Percentiles rank a stretch among this genome's conserved stretches.
phyloP scores from a whole-genome alignment of 2,329 filamentous ascomycete species.

The Alternaria metachromatica region DNA sequence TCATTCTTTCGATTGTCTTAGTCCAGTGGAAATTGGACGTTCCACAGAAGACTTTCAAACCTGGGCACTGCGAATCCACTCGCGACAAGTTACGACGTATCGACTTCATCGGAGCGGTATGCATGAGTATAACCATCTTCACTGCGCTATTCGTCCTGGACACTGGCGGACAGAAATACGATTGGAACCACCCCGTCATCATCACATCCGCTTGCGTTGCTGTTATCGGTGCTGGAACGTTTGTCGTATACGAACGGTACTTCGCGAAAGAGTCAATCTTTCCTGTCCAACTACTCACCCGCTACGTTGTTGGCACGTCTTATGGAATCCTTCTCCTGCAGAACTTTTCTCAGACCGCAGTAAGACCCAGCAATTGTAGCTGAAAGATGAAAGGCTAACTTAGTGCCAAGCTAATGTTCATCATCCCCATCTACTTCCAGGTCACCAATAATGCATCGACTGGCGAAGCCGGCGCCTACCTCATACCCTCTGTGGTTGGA shows the following conservation, averaged over 20 bases:
- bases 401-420: not conserved
- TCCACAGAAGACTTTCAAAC: not conserved
- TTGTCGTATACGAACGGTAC: not conserved
- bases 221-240: not conserved
- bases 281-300: slow-evolving; percentile 35
- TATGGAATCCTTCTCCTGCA: slow-evolving; percentile 60
- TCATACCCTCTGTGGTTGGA: slow-evolving; percentile 71
- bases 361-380: slow-evolving; percentile 50
- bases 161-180: not conserved
- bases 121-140: not conserved
- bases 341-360: not conserved
- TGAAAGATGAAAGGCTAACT: slow-evolving; percentile 55
- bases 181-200: not conserved
- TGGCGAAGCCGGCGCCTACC: slow-evolving; percentile 64
- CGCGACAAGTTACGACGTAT: not conserved
- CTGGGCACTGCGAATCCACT: not conserved
- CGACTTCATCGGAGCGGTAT: not conserved
- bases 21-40: not conserved
- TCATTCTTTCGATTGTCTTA: not conserved
- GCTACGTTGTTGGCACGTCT: slow-evolving; percentile 62
- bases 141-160: not conserved
- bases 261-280: slow-evolving; percentile 6
- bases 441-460: slow-evolving; percentile 65
- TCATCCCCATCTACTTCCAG: slow-evolving; percentile 58
- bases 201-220: not conserved